Base-by-base conservation (phyloP, 768 basidiomycete genomes). In the Trametes coccinea region DNA sequence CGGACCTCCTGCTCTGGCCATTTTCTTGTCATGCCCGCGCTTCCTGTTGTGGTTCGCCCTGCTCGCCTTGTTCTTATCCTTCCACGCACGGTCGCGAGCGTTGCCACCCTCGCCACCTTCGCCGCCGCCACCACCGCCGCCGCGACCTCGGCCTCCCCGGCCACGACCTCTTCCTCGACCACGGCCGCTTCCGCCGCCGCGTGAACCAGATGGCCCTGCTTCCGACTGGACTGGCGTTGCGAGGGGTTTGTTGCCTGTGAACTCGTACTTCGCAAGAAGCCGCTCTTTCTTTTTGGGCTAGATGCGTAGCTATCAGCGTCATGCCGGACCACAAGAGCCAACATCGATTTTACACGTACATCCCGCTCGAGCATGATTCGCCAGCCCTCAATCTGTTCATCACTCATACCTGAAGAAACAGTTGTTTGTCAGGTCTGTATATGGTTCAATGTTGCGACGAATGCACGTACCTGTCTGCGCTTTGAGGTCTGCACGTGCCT, bases 361-460 rank as follows among this genome's bases (percentile, higher is more conserved):
- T 95, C 88, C 66, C 89, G 77, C 59, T 98, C 95, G 60, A 97
- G 73, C 89, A 96, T 93, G 57, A 91, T 86, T 59, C 76, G 83
- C 94, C 94, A 97, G 0, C 94, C 95, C 73, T 97, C 94, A 30
- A 97, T 86, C 70, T 96, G 94, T 66, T 89, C 89, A 68, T 97
- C 86, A 9, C 72, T 77, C 86, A 88, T 90, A 10, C 89, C 89
- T 88, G 56, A 30, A 6, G 10, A 57, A 17, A 51, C 22, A 22
- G 22, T 22, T 22, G 22, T 22, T 22, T 22, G 22, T 22, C 22
- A 22, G 22, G 22, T 22, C 22, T 22, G 22, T 22, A 22, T 0
- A 22, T 22, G 22, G 22, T 22, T 22, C 22, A 22, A 22, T 22
- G 22, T 22, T 22, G 22, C 22, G 22, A 22, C 22, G 22, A 7